Evolutionary conservation across 441 rosid genomes (phyloP).

Genomic region (Eruca vesicaria): DNA sequence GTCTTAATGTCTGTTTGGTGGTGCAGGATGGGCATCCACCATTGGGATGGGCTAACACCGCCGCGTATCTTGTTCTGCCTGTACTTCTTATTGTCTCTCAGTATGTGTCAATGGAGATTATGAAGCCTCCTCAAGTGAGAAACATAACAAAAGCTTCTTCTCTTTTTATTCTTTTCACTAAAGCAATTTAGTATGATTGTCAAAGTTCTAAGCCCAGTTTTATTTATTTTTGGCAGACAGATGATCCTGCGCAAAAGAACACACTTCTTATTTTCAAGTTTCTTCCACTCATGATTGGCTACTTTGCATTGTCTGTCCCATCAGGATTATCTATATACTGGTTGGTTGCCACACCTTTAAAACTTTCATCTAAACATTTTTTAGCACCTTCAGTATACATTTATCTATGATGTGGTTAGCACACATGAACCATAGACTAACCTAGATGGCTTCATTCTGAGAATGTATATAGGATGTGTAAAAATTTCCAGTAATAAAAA

Average conservation of each 20-base stretch:
- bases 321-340: slow-evolving; percentile 95
- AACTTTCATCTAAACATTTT: neutral
- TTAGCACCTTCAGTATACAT: neutral
- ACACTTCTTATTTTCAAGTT: slow-evolving; percentile 87
- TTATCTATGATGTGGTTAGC: neutral
- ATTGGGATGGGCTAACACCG: slow-evolving; percentile 87
- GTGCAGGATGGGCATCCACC: slow-evolving; percentile 96
- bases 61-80: slow-evolving; percentile 93
- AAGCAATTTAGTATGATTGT: neutral
- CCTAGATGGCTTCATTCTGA: neutral
- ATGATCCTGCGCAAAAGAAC: slow-evolving; percentile 93
- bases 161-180: neutral
- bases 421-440: neutral
- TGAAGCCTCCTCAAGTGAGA: slow-evolving; percentile 97
- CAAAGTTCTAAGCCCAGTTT: slow-evolving; percentile 6
- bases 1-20: slow-evolving; percentile 27
- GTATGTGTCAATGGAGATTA: slow-evolving; percentile 90
- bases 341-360: slow-evolving; percentile 50
- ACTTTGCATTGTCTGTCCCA: slow-evolving; percentile 95
- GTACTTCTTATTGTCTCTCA: slow-evolving; percentile 87
- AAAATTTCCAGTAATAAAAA: neutral
- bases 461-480: neutral
- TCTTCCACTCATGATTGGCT: slow-evolving; percentile 97
- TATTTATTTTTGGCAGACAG: slow-evolving; percentile 56
- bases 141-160: slow-evolving; percentile 14